phyloP scores from a whole-genome alignment of 2,329 filamentous ascomycete genomes.

The Neopestalotiopsis clavispora region DNA sequence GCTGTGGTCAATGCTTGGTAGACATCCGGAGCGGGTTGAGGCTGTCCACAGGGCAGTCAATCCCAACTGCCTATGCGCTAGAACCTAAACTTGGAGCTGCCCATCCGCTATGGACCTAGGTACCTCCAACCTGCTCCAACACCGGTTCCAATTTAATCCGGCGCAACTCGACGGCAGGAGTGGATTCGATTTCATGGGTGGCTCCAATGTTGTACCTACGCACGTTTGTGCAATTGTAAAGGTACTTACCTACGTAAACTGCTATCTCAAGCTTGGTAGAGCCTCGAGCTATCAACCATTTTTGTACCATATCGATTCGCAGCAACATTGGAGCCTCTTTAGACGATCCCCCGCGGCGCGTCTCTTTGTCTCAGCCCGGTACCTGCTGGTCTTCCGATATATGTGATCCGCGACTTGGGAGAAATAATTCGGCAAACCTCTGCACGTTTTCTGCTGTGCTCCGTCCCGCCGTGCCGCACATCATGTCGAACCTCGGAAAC shows the following conservation, averaged over 20 bases:
- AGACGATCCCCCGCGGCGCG: background rate
- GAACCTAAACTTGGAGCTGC: no score
- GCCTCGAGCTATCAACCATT: no score
- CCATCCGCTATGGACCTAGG: no score
- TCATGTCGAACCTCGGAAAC: conserved; percentile 36
- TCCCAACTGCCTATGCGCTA: no score
- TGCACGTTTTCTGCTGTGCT: background rate
- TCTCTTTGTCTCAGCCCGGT: background rate
- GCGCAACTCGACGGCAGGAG: background rate
- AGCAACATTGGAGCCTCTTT: background rate
- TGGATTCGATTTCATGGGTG: background rate
- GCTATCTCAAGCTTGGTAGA: no score
- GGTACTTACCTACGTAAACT: no score
- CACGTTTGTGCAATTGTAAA: no score
- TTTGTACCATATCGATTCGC: no score
- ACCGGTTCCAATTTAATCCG: conserved; percentile 12
- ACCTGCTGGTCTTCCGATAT: background rate
- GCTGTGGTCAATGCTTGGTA: conserved; percentile 2
- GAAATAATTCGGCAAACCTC: background rate
- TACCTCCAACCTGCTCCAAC: background rate
- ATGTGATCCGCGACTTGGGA: background rate
- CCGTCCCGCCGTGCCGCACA: conserved; percentile 16
- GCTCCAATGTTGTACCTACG: background rate
- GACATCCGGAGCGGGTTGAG: no score
- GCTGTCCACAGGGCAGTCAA: no score